Base-by-base conservation (phyloP, 78 protist species). In the Blattamonas nauphoetae region DNA sequence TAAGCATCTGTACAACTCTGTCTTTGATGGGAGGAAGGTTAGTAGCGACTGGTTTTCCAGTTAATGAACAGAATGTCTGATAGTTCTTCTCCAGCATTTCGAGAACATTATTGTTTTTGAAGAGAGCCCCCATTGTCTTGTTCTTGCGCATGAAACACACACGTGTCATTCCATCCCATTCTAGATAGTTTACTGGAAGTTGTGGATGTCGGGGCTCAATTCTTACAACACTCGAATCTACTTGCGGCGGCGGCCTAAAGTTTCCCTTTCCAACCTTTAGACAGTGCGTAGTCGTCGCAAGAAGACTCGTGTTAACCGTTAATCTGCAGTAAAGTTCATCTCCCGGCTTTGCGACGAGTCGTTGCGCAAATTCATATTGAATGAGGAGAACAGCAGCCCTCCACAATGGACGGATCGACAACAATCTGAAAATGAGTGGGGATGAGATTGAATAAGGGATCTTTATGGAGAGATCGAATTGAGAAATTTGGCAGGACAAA, bases 201-300 rank as follows among this genome's bases (percentile, higher is more conserved):
- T 96, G 96, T 1, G 99, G 99, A 45, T 91, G 88, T 78, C 83
- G 71, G 71, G 99, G 99, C 79, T 91, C 95, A 38, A 98, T 91
- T 45, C 94, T 82, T 42, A 98, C 96, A 2, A 98, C 99, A 3
- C 91, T 45, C 29, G 99, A 97, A 46, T 98, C 99, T n/a, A 98
- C 99, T 81, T 98, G 96, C 21, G 99, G 99, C 11, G 99, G 99
- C 34, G 99, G 99, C 33, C 94, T 88, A 94, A 97, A 97, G 87
- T 92, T 91, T 88, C 92, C 94, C 78, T 90, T 92, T 32, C 81
- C 85, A 3, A 88, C 87, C 90, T 97, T 96, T 91, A 97, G 89
- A 44, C 96, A 79, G 63, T 97, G 98, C 43, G 88, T 84, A 6
- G 91, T 92, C 33, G 88, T 87, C 44, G 97, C 85, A 4, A 97